Evolutionary conservation across 176 grass and related monocot genomes (phyloP), one percentile per base, ranked within the genome.

Genomic region (Aegilops speltoides): DNA sequence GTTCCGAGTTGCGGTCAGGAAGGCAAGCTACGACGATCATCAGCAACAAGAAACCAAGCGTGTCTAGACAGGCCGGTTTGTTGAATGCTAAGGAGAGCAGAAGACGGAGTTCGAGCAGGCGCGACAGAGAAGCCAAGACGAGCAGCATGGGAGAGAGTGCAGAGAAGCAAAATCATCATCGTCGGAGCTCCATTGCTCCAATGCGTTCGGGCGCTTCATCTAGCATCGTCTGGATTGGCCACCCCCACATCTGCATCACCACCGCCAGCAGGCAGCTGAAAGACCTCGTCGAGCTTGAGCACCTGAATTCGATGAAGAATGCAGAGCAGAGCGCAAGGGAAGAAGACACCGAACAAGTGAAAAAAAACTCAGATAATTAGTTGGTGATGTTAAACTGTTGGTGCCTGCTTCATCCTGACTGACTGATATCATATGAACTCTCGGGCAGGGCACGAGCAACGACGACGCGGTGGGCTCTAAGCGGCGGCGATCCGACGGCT

Each of bases 201-300:
- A 50, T 14, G 14, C 76, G 4, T 38, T 1, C 48, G 69, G 77
- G 26, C 19, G 28, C 20, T 0, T 32, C 62, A 10, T 89, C 83
- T n/a, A 77, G 78, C 63, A 63, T 66, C 63, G 62, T 38, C 78
- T 77, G 62, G 83, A 38, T 63, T 0, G 2, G 54, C 13, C 88
- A 91, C 59, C 85, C 80, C 1, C 89, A 80, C 45, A 7, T 91
- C 16, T 91, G 89, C 24, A 66, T 91, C 11, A 91, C 85, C 34
- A 87, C 60, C 12, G 89, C 36, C 2, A 91, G 81, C 81, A 84
- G 52, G 7, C 76, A 84, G 10, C 76, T 91, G 2, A 91, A 67
- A 50, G 32, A 84, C 4, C 25, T 66, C 5, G 10, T 74, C 23
- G 76, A 68, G 11, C 76, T 87, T 7, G 76, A 87, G 36, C 26